Percentiles rank a stretch among this genome's conserved stretches.
These are phyloP conservation scores for Cercospora sp. DNA, from an alignment of 2,329 filamentous ascomycete genomes.

Conservation along the genomic window DNA sequence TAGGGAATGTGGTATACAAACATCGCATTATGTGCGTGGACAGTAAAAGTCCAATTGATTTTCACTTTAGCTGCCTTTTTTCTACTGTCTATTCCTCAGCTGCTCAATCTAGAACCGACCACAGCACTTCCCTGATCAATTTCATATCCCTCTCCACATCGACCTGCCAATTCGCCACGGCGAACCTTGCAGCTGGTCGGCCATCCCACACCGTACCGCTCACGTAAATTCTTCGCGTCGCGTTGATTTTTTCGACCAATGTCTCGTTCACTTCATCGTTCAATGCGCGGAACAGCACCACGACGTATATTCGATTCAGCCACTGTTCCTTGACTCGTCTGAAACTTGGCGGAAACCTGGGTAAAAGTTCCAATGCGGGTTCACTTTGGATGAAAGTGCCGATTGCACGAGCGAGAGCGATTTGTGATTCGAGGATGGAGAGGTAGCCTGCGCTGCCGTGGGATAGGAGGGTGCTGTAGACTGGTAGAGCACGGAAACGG, in stretches of 20 bases:
- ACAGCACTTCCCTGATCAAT: constrained; percentile 65
- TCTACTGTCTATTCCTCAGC: no score
- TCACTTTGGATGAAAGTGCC: constrained; percentile 64
- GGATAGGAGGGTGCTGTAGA: constrained; percentile 75
- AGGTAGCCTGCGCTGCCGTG: constrained; percentile 71
- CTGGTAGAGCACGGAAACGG: constrained; percentile 85
- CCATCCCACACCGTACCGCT: constrained; percentile 79
- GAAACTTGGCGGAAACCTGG: constrained; percentile 39
- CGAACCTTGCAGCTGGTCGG: constrained; percentile 73
- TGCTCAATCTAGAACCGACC: not conserved
- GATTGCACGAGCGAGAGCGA: constrained; percentile 67
- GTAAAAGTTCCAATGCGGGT: constrained; percentile 66
- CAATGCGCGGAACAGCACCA: constrained; percentile 76
- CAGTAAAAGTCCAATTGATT: no score
- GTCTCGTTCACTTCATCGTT: constrained; percentile 63
- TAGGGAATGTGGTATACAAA: no score
- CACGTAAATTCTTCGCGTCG: constrained; percentile 73
- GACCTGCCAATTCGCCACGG: constrained; percentile 82
- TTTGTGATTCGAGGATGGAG: constrained; percentile 70
- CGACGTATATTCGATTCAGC: constrained; percentile 62
- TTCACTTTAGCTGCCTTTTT: no score
- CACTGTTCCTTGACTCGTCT: constrained; percentile 42
- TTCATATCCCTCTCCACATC: constrained; percentile 66
- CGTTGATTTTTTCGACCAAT: constrained; percentile 74
- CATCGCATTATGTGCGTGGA: no score